These are phyloP conservation scores for Yarrowia phangngaensis DNA, from an alignment of 805 yeast species.

Conservation along the genomic window DNA sequence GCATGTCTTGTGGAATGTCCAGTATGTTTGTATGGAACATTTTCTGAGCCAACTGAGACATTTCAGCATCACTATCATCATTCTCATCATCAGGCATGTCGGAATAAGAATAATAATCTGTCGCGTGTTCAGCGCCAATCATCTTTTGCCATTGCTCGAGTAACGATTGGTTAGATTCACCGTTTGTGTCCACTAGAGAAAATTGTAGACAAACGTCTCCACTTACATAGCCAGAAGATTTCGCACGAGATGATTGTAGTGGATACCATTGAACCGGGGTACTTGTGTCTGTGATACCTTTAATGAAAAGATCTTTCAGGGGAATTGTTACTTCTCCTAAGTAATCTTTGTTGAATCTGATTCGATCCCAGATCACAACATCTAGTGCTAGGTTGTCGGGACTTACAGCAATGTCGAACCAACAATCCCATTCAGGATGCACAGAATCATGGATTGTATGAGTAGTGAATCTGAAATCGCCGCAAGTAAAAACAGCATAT, in stretches of 20 bases:
- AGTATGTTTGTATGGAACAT: constrained; percentile 22
- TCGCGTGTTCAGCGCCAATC: not conserved
- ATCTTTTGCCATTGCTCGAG: constrained; percentile 4
- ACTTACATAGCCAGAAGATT: constrained; percentile 3
- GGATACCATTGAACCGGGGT: constrained; percentile 9
- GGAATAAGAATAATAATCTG: too few species aligned
- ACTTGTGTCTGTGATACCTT: constrained; percentile 5
- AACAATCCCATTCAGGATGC: constrained; percentile 75
- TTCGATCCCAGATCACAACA: constrained; percentile 27
- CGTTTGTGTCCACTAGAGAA: constrained; percentile 7
- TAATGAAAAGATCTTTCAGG: constrained; percentile 13
- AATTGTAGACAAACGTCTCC: constrained; percentile 14
- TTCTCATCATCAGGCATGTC: constrained; percentile 12
- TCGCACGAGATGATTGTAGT: not conserved
- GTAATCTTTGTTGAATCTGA: constrained; percentile 25
- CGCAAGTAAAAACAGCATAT: constrained; percentile 34
- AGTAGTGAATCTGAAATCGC: constrained; percentile 41
- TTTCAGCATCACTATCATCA: constrained; percentile 13
- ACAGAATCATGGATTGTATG: constrained; percentile 64
- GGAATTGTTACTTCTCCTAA: constrained; percentile 20
- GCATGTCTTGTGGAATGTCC: constrained; percentile 9
- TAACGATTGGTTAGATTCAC: not conserved
- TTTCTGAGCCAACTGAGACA: constrained; percentile 17
- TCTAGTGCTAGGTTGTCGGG: constrained; percentile 36
- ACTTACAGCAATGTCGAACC: constrained; percentile 48